Conservation (phyloP, 2,329 filamentous ascomycete genomes). For the Aureobasidium mangrovei region DNA sequence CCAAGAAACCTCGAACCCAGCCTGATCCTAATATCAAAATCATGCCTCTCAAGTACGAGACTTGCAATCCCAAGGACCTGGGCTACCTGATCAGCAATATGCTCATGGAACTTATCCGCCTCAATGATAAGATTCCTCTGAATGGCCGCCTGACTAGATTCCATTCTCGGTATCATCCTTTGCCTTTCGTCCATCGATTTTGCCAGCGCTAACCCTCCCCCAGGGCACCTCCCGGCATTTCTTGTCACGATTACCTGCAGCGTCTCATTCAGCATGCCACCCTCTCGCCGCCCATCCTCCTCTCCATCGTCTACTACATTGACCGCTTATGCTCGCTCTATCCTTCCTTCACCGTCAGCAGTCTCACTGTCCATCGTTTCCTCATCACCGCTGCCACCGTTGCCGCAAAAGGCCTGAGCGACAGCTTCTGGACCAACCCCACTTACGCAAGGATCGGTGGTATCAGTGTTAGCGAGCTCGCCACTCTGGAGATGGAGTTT, state of each 20-base stretch:
- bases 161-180: conserved; percentile 64
- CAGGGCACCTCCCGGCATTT: conserved; percentile 76
- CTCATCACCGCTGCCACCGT: conserved; percentile 93
- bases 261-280: conserved; percentile 90
- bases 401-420: conserved; percentile 88
- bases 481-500: conserved; percentile 87
- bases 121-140: conserved; percentile 82
- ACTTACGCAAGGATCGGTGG: conserved; percentile 92
- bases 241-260: conserved; percentile 86
- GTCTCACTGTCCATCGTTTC: conserved; percentile 92
- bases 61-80: conserved; percentile 74
- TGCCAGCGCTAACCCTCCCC: not conserved
- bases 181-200: not conserved
- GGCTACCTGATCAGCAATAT: conserved; percentile 89
- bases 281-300: conserved; percentile 81
- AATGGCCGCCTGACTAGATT: conserved; percentile 86
- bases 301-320: conserved; percentile 99
- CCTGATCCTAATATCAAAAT: conserved; percentile 38
- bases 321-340: conserved; percentile 89
- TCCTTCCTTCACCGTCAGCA: conserved; percentile 91
- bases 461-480: conserved; percentile 81
- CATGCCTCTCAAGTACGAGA: conserved; percentile 69
- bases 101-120: conserved; percentile 87
- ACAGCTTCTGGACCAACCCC: conserved; percentile 97
- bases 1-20: conserved; percentile 21